Evolutionary conservation across 345 rosid genomes (phyloP).

Genomic region (Murraya paniculata): DNA sequence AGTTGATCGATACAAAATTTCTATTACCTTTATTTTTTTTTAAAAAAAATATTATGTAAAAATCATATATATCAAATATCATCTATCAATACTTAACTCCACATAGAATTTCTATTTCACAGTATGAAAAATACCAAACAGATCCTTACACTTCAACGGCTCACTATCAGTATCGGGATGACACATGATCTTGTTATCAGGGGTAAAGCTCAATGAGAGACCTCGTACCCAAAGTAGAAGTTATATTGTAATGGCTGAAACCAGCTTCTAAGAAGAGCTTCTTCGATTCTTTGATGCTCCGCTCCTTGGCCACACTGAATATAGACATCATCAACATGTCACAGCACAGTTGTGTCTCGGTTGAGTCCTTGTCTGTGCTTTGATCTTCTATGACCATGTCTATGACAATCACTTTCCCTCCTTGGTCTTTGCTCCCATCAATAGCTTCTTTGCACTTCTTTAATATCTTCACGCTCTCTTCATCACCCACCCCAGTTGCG

Average conservation of each 20-base stretch:
- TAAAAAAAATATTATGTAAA: no score
- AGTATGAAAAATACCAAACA: no score
- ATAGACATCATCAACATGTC: constrained; percentile 40
- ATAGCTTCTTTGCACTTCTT: not conserved
- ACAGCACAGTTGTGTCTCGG: constrained; percentile 32
- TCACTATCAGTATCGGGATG: no score
- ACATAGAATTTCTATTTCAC: no score
- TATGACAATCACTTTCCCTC: not conserved
- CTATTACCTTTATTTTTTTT: no score
- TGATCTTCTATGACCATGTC: not conserved
- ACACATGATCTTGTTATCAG: no score
- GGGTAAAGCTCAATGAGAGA: constrained; percentile 19
- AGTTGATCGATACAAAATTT: no score
- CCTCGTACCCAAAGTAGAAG: constrained; percentile 32
- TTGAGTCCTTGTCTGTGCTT: not conserved
- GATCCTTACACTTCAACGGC: no score
- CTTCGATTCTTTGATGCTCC: constrained; percentile 42
- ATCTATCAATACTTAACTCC: no score
- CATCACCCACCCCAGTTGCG: not conserved
- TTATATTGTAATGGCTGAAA: constrained; percentile 34
- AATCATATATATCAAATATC: no score
- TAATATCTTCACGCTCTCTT: not conserved
- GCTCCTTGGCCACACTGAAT: constrained; percentile 26
- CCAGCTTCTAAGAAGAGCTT: constrained; percentile 38
- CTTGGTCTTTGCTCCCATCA: not conserved